phyloP scores from a whole-genome alignment of 1,139 yeast species.

The Taiozyma onychis region DNA sequence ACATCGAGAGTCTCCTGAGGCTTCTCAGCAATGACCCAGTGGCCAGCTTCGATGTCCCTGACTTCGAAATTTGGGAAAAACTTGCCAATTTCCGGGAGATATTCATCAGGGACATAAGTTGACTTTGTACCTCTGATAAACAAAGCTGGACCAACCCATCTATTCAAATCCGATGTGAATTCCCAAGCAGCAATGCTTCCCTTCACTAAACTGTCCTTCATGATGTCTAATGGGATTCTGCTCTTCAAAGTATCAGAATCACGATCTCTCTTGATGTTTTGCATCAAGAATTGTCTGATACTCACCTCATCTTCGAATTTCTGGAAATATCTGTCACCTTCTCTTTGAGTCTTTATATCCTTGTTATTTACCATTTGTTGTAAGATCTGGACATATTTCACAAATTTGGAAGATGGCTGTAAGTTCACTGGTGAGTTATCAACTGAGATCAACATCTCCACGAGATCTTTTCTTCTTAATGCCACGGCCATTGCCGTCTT shows the following conservation, averaged over 20 bases:
- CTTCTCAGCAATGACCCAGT: conserved; percentile 83
- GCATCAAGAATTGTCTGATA: conserved; percentile 75
- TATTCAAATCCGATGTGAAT: conserved; percentile 44
- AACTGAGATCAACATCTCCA: conserved; percentile 64
- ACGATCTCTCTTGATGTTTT: conserved; percentile 51
- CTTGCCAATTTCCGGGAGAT: conserved; percentile 64
- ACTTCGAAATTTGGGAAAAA: conserved; percentile 78
- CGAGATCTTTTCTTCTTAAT: conserved; percentile 59
- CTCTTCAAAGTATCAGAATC: conserved; percentile 33
- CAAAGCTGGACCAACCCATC: conserved; percentile 69
- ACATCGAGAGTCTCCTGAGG: conserved; percentile 61
- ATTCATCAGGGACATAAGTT: conserved; percentile 80
- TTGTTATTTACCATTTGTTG: conserved; percentile 42
- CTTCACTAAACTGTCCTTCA: conserved; percentile 57
- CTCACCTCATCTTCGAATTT: conserved; percentile 54
- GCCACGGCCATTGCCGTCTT: conserved; percentile 89
- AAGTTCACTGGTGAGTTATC: conserved; percentile 86
- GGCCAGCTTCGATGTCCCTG: conserved; percentile 77
- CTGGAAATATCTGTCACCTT: conserved; percentile 61
- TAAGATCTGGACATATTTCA: conserved; percentile 61
- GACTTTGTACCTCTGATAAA: conserved; percentile 80
- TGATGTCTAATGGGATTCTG: conserved; percentile 63
- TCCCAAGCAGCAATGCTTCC: conserved; percentile 79
- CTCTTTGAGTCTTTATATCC: conserved; percentile 47
- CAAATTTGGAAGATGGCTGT: conserved; percentile 53